phyloP scores from a whole-genome alignment of 2,329 filamentous ascomycete species.

The Xylaria hypoxylon region DNA sequence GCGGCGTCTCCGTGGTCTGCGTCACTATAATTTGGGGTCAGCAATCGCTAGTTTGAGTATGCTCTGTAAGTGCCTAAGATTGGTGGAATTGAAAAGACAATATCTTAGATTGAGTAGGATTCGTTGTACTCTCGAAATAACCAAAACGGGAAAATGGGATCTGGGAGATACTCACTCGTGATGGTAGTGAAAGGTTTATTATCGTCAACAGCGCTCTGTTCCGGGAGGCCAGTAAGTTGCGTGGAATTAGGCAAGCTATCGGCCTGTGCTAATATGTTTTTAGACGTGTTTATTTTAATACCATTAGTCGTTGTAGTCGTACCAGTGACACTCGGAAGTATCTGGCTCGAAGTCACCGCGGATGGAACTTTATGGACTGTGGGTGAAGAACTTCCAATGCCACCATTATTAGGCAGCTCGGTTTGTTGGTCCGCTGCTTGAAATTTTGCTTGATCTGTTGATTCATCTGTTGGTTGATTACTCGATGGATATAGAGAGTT shows the following conservation, averaged over 20 bases:
- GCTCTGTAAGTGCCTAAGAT: slow-evolving; percentile 4
- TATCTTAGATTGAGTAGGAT: background rate
- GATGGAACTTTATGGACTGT: background rate
- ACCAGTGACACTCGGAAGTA: background rate
- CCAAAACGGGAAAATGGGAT: too few species aligned
- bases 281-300: background rate
- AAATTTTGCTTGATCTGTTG: background rate
- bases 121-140: background rate
- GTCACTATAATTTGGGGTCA: slow-evolving; percentile 27
- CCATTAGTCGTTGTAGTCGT: background rate
- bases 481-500: background rate
- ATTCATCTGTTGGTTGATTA: background rate
- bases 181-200: slow-evolving; percentile 28
- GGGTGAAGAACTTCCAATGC: background rate
- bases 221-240: background rate
- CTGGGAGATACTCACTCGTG: slow-evolving; percentile 17
- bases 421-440: background rate
- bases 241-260: background rate
- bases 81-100: background rate
- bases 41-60: background rate
- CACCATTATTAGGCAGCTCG: background rate
- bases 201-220: background rate
- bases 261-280: background rate
- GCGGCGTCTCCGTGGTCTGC: slow-evolving; percentile 1
- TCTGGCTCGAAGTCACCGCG: background rate